Conservation (phyloP, 1,139 yeast species). For the Pichiaceae sp. region DNA sequence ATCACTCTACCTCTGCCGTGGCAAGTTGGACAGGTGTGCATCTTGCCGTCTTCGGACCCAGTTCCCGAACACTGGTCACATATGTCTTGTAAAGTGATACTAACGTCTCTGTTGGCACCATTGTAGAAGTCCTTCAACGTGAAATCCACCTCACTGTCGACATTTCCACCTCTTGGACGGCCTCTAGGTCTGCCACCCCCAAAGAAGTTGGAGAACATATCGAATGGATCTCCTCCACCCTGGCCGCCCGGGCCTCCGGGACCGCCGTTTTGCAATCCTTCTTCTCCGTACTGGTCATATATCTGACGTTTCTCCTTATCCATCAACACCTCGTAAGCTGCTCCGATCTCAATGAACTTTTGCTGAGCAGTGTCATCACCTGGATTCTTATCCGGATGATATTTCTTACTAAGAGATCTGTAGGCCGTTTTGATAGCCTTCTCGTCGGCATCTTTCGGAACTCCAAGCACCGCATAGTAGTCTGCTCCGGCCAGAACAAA, state of each 20-base stretch:
- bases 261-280: slow-evolving; percentile 50
- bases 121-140: slow-evolving; percentile 58
- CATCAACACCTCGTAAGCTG: slow-evolving; percentile 83
- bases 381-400: slow-evolving; percentile 91
- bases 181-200: slow-evolving; percentile 21
- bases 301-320: slow-evolving; percentile 63
- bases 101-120: slow-evolving; percentile 57
- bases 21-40: slow-evolving; percentile 58
- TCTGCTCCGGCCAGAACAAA: slow-evolving; percentile 5
- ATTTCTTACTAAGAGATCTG: slow-evolving; percentile 73
- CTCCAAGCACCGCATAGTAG: slow-evolving; percentile 45
- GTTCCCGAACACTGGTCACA: slow-evolving; percentile 77
- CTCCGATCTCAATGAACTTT: slow-evolving; percentile 83
- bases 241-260: slow-evolving; percentile 36
- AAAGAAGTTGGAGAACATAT: slow-evolving; percentile 9
- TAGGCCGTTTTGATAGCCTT: slow-evolving; percentile 84
- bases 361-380: slow-evolving; percentile 76
- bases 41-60: slow-evolving; percentile 75
- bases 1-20: slow-evolving; percentile 64
- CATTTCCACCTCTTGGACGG: slow-evolving; percentile 57
- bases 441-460: slow-evolving; percentile 60
- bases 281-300: slow-evolving; percentile 80
- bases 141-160: slow-evolving; percentile 48
- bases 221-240: slow-evolving; percentile 25
- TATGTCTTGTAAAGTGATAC: slow-evolving; percentile 60